Base-by-base conservation (phyloP, 2,329 filamentous ascomycete species). In the Nectriaceae sp. region DNA sequence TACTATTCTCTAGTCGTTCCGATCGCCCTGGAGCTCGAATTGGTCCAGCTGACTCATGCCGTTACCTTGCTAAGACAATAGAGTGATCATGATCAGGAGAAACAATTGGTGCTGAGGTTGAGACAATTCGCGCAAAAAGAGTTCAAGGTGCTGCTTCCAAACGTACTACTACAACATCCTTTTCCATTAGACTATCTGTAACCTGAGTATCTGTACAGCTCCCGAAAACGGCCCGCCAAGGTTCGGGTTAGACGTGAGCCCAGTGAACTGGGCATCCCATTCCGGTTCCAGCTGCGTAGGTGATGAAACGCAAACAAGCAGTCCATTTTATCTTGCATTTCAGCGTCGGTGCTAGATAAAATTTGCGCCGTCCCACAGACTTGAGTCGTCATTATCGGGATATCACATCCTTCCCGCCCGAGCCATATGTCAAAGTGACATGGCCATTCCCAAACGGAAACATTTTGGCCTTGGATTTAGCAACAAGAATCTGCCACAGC, bases 231-330 rank as follows among this genome's bases (percentile, higher is more conserved):
- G 11, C 31, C 45, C 33, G 37, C 36, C 33, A 38, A 24, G 33
- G 13, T 21, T 15, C n/a, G n/a, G 20, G 4, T 11, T 36, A n/a
- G 29, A 43, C 16, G 20, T 31, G n/a, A 43, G 13, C 16, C 31
- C 13, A 4, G 11, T 11, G n/a, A 11, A 16, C 4, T 20, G 36
- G 39, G 3, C 11, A 26, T 20, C 40, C 20, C 21, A 35, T 31
- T 31, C 49, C 46, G 50, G 46, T 19, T 45, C 49, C 4, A 45
- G 20, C 35, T 48, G 31, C 45, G 42, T 21, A 16, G 26, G 16
- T 11, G 22, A 21, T 11, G 16, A n/a, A 31, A 43, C 13, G 15
- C 24, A 29, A 44, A 40, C 29, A 44, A 33, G 8, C 5, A 21
- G 31, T 40, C 11, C 22, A n/a, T 13, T 10, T 35, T 21, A 44